Conservation (phyloP, 75 land plant species). For the Pinus tabuliformis region DNA sequence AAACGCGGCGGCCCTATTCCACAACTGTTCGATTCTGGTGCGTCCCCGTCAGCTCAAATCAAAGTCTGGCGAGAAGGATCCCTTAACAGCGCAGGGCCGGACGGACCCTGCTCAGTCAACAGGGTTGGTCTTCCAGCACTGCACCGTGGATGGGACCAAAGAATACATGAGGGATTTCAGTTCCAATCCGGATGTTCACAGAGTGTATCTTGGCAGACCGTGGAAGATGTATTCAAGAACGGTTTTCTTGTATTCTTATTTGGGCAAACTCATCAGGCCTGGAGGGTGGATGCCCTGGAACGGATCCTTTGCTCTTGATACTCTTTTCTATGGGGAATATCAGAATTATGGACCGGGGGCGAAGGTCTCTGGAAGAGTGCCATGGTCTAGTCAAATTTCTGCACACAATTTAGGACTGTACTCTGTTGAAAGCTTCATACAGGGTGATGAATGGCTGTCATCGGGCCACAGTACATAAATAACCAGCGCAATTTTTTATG, state of each 20-base stretch:
- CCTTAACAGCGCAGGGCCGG: constrained; percentile 61
- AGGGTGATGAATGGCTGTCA: constrained; percentile 15
- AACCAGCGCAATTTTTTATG: too few relatives aligned
- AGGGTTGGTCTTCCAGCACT: constrained; percentile 38
- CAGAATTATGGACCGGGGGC: constrained; percentile 36
- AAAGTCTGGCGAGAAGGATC: constrained; percentile 15
- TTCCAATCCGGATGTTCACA: constrained; percentile 25
- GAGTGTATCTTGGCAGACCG: constrained; percentile 44
- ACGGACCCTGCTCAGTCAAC: constrained; percentile 41
- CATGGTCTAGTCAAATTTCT: constrained; percentile 51
- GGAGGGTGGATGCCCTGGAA: constrained; percentile 53
- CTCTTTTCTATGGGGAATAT: constrained; percentile 49
- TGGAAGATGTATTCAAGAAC: constrained; percentile 55
- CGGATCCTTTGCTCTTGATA: constrained; percentile 27
- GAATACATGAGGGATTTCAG: constrained; percentile 17
- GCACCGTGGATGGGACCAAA: constrained; percentile 33
- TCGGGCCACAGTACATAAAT: too few relatives aligned
- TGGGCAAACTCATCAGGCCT: constrained; percentile 24
- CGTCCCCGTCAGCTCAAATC: constrained; percentile 21
- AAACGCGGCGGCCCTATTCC: constrained; percentile 26
- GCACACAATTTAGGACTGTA: constrained; percentile 28
- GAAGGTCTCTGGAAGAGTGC: constrained; percentile 24
- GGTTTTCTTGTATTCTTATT: constrained; percentile 27
- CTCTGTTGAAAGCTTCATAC: constrained; percentile 43
- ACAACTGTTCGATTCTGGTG: constrained; percentile 24